Percentiles rank a stretch among this genome's conserved stretches.
These are phyloP conservation scores for Sporisorium reilianum DNA, from an alignment of 1,284 basidiomycete species.

Conservation along the genomic window DNA sequence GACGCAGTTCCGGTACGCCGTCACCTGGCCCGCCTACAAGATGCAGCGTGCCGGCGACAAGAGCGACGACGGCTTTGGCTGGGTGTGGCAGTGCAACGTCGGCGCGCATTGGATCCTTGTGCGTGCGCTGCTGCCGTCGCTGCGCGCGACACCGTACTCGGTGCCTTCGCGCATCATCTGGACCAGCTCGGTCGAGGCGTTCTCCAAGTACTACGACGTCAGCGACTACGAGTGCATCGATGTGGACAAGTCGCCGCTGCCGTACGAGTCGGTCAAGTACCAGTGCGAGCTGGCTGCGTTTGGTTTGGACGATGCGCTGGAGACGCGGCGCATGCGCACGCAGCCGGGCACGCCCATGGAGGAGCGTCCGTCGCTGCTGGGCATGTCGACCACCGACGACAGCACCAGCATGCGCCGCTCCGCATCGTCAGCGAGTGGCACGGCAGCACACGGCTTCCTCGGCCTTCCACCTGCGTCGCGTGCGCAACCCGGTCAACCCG, in stretches of 20 bases:
- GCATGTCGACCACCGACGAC: constrained; percentile 23
- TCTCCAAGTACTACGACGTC: constrained; percentile 58
- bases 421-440: constrained; percentile 34
- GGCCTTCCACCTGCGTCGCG: constrained; percentile 41
- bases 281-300: constrained; percentile 68
- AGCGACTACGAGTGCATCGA: constrained; percentile 66
- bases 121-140: constrained; percentile 54
- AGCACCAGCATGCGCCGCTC: constrained; percentile 22
- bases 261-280: constrained; percentile 69
- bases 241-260: constrained; percentile 41
- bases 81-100: constrained; percentile 69
- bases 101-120: constrained; percentile 68
- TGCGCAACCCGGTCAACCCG: constrained; percentile 29
- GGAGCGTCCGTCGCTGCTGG: constrained; percentile 28
- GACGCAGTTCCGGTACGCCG: constrained; percentile 63
- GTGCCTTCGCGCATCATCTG: constrained; percentile 66
- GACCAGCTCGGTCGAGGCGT: constrained; percentile 69
- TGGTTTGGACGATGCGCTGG: constrained; percentile 63
- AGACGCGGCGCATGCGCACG: constrained; percentile 46
- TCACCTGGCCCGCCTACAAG: constrained; percentile 68
- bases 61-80: constrained; percentile 66
- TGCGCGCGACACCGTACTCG: constrained; percentile 62
- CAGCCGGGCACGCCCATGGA: constrained; percentile 54
- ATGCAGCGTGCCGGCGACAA: constrained; percentile 65
- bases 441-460: constrained; percentile 36